phyloP scores from a whole-genome alignment of 2,329 filamentous ascomycete genomes.

The Cyclaneusma minus region DNA sequence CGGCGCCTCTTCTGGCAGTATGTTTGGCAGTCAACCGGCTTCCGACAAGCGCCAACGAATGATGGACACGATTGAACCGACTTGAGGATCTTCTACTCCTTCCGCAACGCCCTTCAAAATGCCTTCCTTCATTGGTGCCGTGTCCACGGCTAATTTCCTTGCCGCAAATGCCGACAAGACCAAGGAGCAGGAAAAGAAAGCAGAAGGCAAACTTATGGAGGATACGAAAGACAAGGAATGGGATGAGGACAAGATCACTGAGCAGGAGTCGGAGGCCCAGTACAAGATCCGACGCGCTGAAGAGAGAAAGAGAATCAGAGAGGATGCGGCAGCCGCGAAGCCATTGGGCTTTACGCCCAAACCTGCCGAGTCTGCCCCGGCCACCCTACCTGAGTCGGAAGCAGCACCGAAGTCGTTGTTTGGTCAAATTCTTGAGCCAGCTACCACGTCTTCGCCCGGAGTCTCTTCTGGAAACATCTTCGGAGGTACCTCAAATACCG shows the following conservation, averaged over 20 bases:
- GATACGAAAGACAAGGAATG: conserved; percentile 15
- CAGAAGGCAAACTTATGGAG: conserved; percentile 12
- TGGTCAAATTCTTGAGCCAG: no score
- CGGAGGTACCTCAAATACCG: conserved; percentile 14
- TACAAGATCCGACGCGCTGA: conserved; percentile 9
- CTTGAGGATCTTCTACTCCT: no score
- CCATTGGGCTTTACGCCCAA: conserved; percentile 8
- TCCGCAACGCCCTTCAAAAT: no score
- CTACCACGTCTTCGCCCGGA: no score
- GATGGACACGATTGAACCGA: no score
- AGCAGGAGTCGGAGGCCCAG: conserved; percentile 7
- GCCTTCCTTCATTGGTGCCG: conserved; percentile 11
- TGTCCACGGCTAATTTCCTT: conserved; percentile 8
- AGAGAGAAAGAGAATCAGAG: conserved; percentile 4
- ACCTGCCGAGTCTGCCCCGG: neutral
- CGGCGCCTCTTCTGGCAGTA: no score
- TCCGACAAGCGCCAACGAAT: no score
- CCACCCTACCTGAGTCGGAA: no score
- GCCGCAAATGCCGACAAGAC: conserved; percentile 12
- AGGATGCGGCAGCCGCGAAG: conserved; percentile 3
- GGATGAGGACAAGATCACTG: conserved; percentile 15
- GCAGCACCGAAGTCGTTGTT: conserved; percentile 2
- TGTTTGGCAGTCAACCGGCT: no score
- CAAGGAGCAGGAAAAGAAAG: conserved; percentile 8
- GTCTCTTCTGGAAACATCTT: conserved; percentile 15